Base-by-base conservation (phyloP, 2,329 filamentous ascomycete species). In the Microdochium trichocladiopsis region DNA sequence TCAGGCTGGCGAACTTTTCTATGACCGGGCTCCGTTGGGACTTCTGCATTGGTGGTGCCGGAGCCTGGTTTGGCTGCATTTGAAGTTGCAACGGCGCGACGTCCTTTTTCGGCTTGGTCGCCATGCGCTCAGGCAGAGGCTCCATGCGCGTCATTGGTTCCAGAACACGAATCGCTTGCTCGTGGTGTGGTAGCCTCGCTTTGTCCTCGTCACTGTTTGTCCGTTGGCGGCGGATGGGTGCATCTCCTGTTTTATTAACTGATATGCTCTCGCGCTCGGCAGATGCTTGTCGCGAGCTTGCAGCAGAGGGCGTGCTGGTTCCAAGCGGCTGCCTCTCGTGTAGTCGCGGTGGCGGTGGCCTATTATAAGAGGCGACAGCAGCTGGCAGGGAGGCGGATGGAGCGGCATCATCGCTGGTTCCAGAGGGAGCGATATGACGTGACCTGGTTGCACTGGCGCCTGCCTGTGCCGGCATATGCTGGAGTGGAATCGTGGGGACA, bases 1-100 rank as follows among this genome's bases (percentile, higher is more conserved):
- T 68, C 47, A 80, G 63, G 50, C 76, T 69, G 16, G 71, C 65
- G 51, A 81, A 70, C 61, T 73, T 78, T 54, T 76, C 75, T 49
- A 79, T 65, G 25, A 79, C 66, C 18, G 72, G 71, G 45, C 70
- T 71, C 55, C 61, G 70, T 18, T 48, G 23, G 11, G 12, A 25
- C 25, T 25, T n/a, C 23, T 14, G 12, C 24, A 23, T 12, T 21
- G 25, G 47, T 23, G 22, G 47, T 9, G 47, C 14, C 18, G 18
- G 47, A 9, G 10, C 47, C 14, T 28, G 47, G 24, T n/a, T 45
- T 16, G 41, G 41, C 10, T 8, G 18, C 21, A 23, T 45, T 18
- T 45, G 12, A 45, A 45, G n/a, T 10, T 45, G 41, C 41, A 45
- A 45, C 5, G 41, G 41, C 18, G 21, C 18, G 12, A 23, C 41